Evolutionary conservation across 2,329 filamentous ascomycete species (phyloP), one percentile per base, ranked within the genome.

Genomic region (Dactylellina sp.): DNA sequence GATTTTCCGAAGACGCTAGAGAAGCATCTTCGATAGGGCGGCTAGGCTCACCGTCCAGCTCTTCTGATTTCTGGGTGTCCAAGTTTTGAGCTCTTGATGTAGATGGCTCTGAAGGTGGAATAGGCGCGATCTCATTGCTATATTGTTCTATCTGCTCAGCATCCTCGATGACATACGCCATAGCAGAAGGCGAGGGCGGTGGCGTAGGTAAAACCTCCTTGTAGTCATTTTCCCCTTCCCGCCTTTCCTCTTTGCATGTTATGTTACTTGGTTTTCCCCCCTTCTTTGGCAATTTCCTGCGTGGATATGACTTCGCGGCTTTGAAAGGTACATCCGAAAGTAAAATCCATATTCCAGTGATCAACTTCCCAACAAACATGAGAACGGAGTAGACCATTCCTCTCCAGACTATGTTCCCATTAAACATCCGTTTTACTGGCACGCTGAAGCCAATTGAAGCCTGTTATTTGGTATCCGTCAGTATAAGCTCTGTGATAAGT

Each of bases 391-490:
- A 95, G 0, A 93, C 84, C 0, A 93, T 75, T 0, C 91, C 91
- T 9, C 87, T 86, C 91, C 90, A 95, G 1, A 93, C 81, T 0
- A 91, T 84, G 0, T 81, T 78, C 0, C 86, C 86, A 0, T 80
- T 79, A 77, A 93, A 94, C 84, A 95, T 88, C 4, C 86, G 81
- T 0, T 85, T 86, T 28, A 94, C 89, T 0, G 91, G 91, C 0
- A 95, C 90, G 0, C 91, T 89, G 79, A 94, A 93, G 0, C 91
- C 91, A 37, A 94, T 89, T 0, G 85, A 87, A 0, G 85, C 83
- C 83, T 84, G 16, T 20, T 0, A 9, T 5, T 32, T 1, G 0
- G 0, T 32, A 39, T 11, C 9, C 22, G 39, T 18, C 52, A 14
- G 22, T 5, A 32, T 14, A 7, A 50, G 57, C 16, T 40, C 7